Percentiles rank a stretch among this genome's conserved stretches.
These are phyloP conservation scores for Datisca glomerata DNA, from an alignment of 306 rosid genomes.

Conservation along the genomic window DNA sequence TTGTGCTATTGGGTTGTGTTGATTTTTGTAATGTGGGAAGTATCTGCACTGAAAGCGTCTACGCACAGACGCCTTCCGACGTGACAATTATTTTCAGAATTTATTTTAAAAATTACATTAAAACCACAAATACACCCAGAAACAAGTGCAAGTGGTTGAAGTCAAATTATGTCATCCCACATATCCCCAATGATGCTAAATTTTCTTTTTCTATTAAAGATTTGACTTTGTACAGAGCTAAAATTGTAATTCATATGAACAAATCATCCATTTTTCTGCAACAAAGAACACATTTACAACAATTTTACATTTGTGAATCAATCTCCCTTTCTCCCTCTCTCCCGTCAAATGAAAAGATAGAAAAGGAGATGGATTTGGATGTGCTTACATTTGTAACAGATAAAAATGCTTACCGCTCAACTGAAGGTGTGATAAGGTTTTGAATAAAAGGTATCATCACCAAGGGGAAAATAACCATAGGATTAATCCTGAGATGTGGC, in stretches of 20 bases:
- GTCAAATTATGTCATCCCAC: neutral
- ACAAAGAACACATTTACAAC: conserved; percentile 20
- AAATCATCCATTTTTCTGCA: conserved; percentile 30
- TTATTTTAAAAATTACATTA: too few species aligned
- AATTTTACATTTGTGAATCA: neutral
- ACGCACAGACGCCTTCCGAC: too few species aligned
- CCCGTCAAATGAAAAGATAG: too few species aligned
- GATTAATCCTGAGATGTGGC: conserved; percentile 57
- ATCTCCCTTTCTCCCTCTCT: neutral
- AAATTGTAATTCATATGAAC: conserved; percentile 4
- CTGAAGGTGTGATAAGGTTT: neutral
- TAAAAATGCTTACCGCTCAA: neutral
- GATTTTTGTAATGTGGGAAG: too few species aligned
- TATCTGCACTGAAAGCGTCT: too few species aligned
- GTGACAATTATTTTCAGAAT: too few species aligned
- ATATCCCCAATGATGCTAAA: too few species aligned
- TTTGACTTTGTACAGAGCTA: conserved; percentile 27
- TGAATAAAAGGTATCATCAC: neutral
- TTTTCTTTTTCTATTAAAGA: too few species aligned
- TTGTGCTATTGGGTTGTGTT: too few species aligned
- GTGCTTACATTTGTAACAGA: too few species aligned
- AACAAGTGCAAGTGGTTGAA: neutral
- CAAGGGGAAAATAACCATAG: neutral
- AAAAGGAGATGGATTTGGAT: too few species aligned
- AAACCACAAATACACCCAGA: too few species aligned